These are phyloP conservation scores for Aspergillus sp. DNA, from an alignment of 2,329 filamentous ascomycete genomes.

Conservation along the genomic window DNA sequence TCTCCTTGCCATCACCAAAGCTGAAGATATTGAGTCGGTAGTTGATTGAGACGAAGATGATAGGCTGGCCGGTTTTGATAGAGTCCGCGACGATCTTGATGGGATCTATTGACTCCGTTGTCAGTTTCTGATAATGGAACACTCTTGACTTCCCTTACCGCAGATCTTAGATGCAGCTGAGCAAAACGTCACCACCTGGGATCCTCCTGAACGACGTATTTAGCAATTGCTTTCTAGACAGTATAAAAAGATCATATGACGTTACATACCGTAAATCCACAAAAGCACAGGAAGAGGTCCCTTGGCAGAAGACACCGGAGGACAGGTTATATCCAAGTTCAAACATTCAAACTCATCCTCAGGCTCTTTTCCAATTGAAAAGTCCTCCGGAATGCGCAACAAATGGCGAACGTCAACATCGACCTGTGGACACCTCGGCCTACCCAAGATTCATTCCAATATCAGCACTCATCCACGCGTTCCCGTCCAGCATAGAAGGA, in stretches of 20 bases:
- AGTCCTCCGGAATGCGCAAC: conserved; percentile 44
- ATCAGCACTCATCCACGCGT: not conserved
- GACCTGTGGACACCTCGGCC: conserved; percentile 47
- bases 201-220: conserved; percentile 34
- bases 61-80: conserved; percentile 33
- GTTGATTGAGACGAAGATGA: conserved; percentile 48
- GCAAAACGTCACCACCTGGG: conserved; percentile 49
- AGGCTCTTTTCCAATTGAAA: conserved; percentile 28
- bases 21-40: conserved; percentile 50
- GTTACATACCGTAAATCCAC: conserved; percentile 47
- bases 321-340: conserved; percentile 46
- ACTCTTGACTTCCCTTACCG: conserved; percentile 28
- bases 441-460: conserved; percentile 19
- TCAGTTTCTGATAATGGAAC: not conserved
- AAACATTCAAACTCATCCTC: conserved; percentile 50
- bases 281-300: conserved; percentile 43
- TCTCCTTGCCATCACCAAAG: conserved; percentile 45
- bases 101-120: conserved; percentile 29
- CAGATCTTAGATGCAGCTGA: conserved; percentile 46
- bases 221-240: not conserved
- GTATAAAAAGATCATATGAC: not conserved
- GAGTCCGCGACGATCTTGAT: conserved; percentile 41
- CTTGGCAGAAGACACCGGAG: not conserved
- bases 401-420: conserved; percentile 46
- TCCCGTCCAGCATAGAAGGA: no score